These are phyloP conservation scores for Blastocystis sp. DNA, from an alignment of 352 stramenopile genomes.

Conservation along the genomic window DNA sequence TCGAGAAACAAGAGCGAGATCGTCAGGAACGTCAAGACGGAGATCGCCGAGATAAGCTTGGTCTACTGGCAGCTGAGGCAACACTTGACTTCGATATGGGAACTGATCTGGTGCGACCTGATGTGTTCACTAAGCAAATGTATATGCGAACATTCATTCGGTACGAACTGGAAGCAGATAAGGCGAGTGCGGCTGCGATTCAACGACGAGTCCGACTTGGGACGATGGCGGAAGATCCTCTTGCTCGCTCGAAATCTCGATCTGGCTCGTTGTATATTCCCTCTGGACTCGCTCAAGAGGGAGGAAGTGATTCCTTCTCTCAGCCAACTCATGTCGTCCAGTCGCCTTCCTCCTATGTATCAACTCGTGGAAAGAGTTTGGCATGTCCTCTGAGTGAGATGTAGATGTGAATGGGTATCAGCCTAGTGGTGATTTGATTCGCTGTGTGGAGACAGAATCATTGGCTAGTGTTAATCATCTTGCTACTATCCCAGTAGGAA, in stretches of 20 bases:
- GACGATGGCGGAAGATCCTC: not conserved
- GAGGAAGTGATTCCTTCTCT: not conserved
- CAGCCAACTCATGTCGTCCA: not conserved
- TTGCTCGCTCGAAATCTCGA: not conserved
- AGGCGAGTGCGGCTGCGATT: not conserved
- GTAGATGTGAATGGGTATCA: conserved; percentile 19
- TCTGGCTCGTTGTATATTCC: not conserved
- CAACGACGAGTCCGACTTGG: not conserved
- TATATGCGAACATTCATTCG: conserved; percentile 51
- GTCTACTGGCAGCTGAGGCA: not conserved
- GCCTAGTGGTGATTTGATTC: not conserved
- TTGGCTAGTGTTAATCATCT: not conserved
- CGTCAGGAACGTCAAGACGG: not conserved
- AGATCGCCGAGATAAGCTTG: not conserved
- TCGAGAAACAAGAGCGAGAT: not conserved
- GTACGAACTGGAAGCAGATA: conserved; percentile 1
- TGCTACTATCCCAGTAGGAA: not conserved
- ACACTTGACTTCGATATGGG: conserved; percentile 41
- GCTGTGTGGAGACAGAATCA: not conserved
- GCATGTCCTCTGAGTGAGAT: not conserved
- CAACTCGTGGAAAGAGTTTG: conserved; percentile 5
- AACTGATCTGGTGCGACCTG: conserved; percentile 23
- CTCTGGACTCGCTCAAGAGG: not conserved
- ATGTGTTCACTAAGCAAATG: conserved; percentile 54
- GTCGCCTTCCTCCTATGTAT: not conserved